A percentile compares a stretch with the other conserved stretches of the same genome.
These are phyloP conservation scores for Thermothelomyces thermophilus DNA, from an alignment of 2,329 filamentous ascomycete species.

Conservation along the genomic window DNA sequence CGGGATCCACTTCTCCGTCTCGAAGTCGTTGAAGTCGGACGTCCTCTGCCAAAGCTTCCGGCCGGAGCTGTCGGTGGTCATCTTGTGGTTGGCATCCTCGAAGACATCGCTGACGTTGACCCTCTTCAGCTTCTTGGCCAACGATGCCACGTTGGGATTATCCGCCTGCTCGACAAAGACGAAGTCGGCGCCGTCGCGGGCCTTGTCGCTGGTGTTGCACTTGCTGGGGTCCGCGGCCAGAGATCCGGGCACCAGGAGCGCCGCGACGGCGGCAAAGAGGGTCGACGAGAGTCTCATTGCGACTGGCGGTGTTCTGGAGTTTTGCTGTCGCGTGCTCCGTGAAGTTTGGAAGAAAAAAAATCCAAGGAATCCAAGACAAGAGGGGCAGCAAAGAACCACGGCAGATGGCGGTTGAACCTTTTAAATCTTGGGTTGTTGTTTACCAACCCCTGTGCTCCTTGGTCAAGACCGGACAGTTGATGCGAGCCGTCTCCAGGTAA, in stretches of 20 bases:
- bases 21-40: slow-evolving; percentile 27
- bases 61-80: slow-evolving; percentile 16
- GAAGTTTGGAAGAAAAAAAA: too few species aligned
- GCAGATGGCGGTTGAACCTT: too few species aligned
- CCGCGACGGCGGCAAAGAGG: slow-evolving; percentile 1
- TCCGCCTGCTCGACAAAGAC: slow-evolving; percentile 21
- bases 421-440: too few species aligned
- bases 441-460: too few species aligned
- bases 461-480: too few species aligned
- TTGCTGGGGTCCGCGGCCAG: slow-evolving; percentile 7
- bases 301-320: background rate
- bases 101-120: slow-evolving; percentile 22
- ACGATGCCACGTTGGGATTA: slow-evolving; percentile 20
- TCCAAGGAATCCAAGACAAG: too few species aligned
- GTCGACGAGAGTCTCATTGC: slow-evolving; percentile 8
- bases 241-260: background rate
- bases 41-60: slow-evolving; percentile 21
- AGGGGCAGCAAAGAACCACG: too few species aligned
- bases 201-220: slow-evolving; percentile 17
- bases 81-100: slow-evolving; percentile 23
- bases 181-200: slow-evolving; percentile 25
- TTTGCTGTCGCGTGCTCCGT: too few species aligned
- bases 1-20: slow-evolving; percentile 31
- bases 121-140: slow-evolving; percentile 20
- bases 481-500: too few species aligned